Evolutionary conservation across 2,329 filamentous ascomycete species (phyloP).

Genomic region (Chaetomiaceae sp.): DNA sequence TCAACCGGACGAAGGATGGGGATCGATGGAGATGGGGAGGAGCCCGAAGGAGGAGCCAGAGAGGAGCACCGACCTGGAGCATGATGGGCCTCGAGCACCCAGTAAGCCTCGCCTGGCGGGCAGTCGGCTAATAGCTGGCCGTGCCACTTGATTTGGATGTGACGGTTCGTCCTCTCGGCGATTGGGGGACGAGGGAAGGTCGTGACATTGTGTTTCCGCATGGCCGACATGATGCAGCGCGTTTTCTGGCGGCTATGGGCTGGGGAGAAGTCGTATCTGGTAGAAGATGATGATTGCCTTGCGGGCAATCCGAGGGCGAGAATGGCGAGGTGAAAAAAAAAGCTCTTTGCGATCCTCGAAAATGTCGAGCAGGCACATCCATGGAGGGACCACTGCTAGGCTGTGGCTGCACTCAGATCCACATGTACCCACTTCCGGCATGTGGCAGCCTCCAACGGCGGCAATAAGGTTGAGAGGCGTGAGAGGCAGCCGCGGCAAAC

Average conservation of each 20-base stretch:
- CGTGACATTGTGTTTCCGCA: conserved; percentile 47
- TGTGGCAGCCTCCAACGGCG: conserved; percentile 1
- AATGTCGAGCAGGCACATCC: conserved; percentile 18
- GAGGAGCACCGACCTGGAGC: conserved; percentile 45
- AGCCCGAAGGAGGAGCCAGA: neutral
- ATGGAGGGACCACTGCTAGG: conserved; percentile 10
- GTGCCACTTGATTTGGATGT: conserved; percentile 51
- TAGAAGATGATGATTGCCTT: conserved; percentile 7
- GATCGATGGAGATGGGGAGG: neutral
- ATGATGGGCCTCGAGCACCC: conserved; percentile 58
- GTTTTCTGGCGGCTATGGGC: conserved; percentile 1
- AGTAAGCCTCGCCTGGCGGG: conserved; percentile 46
- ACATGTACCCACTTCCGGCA: conserved; percentile 8
- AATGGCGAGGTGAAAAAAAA: conserved; percentile 14
- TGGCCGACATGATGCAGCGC: conserved; percentile 32
- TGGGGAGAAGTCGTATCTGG: neutral
- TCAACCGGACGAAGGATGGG: neutral
- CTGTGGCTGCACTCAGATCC: conserved; percentile 16
- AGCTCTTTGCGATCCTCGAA: conserved; percentile 15
- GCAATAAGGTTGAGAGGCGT: conserved; percentile 1
- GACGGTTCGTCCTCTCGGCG: conserved; percentile 47
- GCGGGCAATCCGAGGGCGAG: conserved; percentile 7
- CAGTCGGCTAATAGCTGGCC: conserved; percentile 50
- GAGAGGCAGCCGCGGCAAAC: neutral
- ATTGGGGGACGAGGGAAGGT: conserved; percentile 53